Percentiles rank a stretch among this genome's conserved stretches.
Evolutionary conservation across 495 filamentous ascomycete species (phyloP).

Genomic region (Penicillium pulvis): DNA sequence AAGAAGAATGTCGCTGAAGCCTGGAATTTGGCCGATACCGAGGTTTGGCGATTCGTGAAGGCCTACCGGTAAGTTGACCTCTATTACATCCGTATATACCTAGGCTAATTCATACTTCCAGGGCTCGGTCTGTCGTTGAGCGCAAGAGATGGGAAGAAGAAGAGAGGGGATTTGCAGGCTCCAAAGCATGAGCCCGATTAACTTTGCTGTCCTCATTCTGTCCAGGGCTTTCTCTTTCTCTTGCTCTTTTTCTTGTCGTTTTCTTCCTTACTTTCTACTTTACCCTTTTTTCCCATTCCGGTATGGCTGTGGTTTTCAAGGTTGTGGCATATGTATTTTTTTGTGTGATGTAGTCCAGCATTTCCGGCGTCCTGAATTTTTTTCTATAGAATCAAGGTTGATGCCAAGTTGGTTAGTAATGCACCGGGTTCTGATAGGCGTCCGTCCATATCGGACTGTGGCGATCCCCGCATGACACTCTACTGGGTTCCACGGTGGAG

Average conservation of each 20-base stretch:
- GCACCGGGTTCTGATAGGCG: conserved; percentile 2
- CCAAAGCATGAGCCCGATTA: conserved; percentile 1
- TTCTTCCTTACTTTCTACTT: not conserved
- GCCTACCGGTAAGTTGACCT: conserved; percentile 55
- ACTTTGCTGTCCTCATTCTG: not conserved
- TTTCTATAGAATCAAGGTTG: conserved; percentile 16
- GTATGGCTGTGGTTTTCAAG: not conserved
- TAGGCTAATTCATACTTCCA: conserved; percentile 13
- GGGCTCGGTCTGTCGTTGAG: conserved; percentile 48
- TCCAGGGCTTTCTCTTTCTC: not conserved
- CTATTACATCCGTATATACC: not conserved
- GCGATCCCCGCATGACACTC: conserved; percentile 45
- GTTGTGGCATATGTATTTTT: conserved; percentile 21
- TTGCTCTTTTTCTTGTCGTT: not conserved
- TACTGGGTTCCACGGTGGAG: conserved; percentile 19
- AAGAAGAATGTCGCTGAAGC: conserved; percentile 72
- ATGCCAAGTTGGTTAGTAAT: conserved; percentile 16
- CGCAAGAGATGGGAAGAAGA: conserved; percentile 50
- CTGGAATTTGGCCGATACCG: conserved; percentile 92
- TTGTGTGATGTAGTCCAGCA: conserved; percentile 22
- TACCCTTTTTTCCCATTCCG: not conserved
- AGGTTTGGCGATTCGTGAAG: conserved; percentile 88
- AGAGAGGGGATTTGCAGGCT: conserved; percentile 44
- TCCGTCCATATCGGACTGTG: conserved; percentile 36
- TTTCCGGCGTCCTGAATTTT: conserved; percentile 15